These are phyloP conservation scores for Paraphaeosphaeria minitans DNA, from an alignment of 2,329 filamentous ascomycete species.

Conservation along the genomic window DNA sequence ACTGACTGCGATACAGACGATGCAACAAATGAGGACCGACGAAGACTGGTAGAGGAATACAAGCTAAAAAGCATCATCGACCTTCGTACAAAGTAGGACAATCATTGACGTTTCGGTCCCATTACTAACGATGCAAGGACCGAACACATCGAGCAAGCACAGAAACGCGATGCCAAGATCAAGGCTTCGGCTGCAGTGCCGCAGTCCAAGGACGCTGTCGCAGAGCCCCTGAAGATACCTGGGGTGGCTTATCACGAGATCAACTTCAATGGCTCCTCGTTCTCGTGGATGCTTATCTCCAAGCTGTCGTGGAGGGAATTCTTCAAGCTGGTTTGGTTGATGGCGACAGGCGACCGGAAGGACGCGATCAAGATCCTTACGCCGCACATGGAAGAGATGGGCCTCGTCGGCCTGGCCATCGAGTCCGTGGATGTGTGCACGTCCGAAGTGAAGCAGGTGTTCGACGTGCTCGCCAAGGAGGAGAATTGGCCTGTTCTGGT, in stretches of 20 bases:
- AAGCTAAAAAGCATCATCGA: slow-evolving; percentile 77
- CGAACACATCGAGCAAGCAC: slow-evolving; percentile 71
- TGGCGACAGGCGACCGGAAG: slow-evolving; percentile 69
- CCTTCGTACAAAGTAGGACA: slow-evolving; percentile 71
- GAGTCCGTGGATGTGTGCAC: slow-evolving; percentile 73
- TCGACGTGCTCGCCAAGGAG: slow-evolving; percentile 56
- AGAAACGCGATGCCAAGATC: slow-evolving; percentile 61
- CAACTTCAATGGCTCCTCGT: slow-evolving; percentile 74
- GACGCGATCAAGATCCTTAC: slow-evolving; percentile 73
- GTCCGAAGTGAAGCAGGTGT: slow-evolving; percentile 62
- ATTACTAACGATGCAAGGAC: slow-evolving; percentile 58
- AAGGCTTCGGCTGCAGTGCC: slow-evolving; percentile 51
- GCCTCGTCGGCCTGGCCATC: slow-evolving; percentile 71
- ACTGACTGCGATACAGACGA: slow-evolving; percentile 61
- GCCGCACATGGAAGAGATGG: slow-evolving; percentile 71
- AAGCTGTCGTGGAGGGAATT: slow-evolving; percentile 71
- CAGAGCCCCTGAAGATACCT: slow-evolving; percentile 65
- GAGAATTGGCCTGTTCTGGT: slow-evolving; percentile 68
- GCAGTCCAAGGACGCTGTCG: slow-evolving; percentile 57
- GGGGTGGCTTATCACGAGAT: slow-evolving; percentile 69
- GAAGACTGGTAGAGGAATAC: slow-evolving; percentile 62
- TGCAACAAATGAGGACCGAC: slow-evolving; percentile 69
- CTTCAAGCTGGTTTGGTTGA: slow-evolving; percentile 66
- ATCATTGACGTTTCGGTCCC: neutral
- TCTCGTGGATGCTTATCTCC: slow-evolving; percentile 70